phyloP scores from a whole-genome alignment of 1,139 yeast genomes.

The Geotrichum histeridarum region DNA sequence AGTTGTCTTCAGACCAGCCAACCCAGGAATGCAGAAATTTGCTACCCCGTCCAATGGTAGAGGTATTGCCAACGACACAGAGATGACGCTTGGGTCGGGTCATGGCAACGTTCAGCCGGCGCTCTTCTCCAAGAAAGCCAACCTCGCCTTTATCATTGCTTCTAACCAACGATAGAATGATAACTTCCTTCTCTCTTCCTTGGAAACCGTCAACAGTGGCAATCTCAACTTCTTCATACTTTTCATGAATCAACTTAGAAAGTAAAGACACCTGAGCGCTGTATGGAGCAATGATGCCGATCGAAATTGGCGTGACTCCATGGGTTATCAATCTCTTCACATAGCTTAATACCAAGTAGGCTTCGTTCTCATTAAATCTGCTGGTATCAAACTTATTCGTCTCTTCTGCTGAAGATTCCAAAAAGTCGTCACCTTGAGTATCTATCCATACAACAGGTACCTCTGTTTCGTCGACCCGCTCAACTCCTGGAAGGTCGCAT shows the following conservation, averaged over 20 bases:
- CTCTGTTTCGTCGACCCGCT: conserved; percentile 43
- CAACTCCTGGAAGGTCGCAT: conserved; percentile 52
- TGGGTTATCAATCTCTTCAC: conserved; percentile 55
- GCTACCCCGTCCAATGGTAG: conserved; percentile 39
- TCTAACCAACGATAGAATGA: conserved; percentile 73
- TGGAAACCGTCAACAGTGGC: conserved; percentile 91
- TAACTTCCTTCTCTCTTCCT: conserved; percentile 85
- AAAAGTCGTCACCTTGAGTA: conserved; percentile 79
- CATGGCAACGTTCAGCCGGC: conserved; percentile 77
- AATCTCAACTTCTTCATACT: conserved; percentile 62
- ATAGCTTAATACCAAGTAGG: conserved; percentile 54
- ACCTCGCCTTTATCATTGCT: conserved; percentile 62
- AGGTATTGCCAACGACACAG: conserved; percentile 82
- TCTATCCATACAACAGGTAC: conserved; percentile 72
- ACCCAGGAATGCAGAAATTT: conserved; percentile 56
- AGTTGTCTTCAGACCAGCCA: conserved; percentile 60
- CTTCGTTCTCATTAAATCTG: conserved; percentile 72
- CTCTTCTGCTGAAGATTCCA: conserved; percentile 45
- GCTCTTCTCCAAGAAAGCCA: conserved; percentile 68
- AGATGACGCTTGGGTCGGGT: conserved; percentile 85
- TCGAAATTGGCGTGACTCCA: conserved; percentile 40
- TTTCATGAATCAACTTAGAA: conserved; percentile 41
- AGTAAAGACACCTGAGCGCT: conserved; percentile 74
- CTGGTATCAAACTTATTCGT: conserved; percentile 31
- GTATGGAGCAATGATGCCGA: conserved; percentile 86